Evolutionary conservation across 805 yeast species (phyloP).

Genomic region (Wickerhamomyces rabaulensis): DNA sequence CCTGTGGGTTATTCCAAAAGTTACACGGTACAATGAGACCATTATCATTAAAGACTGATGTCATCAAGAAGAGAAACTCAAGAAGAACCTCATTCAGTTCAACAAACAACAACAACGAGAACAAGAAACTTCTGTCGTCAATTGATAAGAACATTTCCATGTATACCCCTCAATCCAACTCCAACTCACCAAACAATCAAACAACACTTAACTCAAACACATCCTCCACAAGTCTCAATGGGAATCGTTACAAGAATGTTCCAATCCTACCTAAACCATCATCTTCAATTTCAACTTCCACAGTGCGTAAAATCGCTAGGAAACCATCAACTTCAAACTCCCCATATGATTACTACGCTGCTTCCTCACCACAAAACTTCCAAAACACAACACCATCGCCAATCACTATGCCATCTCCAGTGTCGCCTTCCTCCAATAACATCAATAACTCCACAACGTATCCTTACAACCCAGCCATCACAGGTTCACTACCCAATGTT

Average conservation of each 20-base stretch:
- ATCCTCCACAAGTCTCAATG: background rate
- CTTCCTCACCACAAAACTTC: slow-evolving; percentile 16
- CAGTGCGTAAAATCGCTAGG: slow-evolving; percentile 5
- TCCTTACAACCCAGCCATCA: slow-evolving; percentile 2
- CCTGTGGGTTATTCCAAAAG: slow-evolving; percentile 88
- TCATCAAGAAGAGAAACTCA: slow-evolving; percentile 69
- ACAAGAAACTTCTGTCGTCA: slow-evolving; percentile 11
- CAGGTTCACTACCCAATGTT: slow-evolving; percentile 17
- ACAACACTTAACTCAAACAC: slow-evolving; percentile 3
- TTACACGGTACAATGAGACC: slow-evolving; percentile 93
- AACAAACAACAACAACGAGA: slow-evolving; percentile 8
- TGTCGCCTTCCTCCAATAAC: slow-evolving; percentile 16
- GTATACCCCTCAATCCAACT: slow-evolving; percentile 20
- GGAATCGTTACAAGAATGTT: slow-evolving; percentile 20
- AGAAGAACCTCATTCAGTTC: slow-evolving; percentile 21
- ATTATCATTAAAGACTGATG: slow-evolving; percentile 81
- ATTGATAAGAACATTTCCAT: slow-evolving; percentile 20
- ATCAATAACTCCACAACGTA: background rate
- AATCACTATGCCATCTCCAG: slow-evolving; percentile 22
- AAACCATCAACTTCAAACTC: slow-evolving; percentile 9
- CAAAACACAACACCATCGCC: slow-evolving; percentile 17
- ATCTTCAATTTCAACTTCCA: slow-evolving; percentile 7
- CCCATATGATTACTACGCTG: slow-evolving; percentile 13
- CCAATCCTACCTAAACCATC: slow-evolving; percentile 26
- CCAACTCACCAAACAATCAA: slow-evolving; percentile 14